Evolutionary conservation across 176 grass and related monocot genomes (phyloP).

Genomic region (Saccharum officinarum): DNA sequence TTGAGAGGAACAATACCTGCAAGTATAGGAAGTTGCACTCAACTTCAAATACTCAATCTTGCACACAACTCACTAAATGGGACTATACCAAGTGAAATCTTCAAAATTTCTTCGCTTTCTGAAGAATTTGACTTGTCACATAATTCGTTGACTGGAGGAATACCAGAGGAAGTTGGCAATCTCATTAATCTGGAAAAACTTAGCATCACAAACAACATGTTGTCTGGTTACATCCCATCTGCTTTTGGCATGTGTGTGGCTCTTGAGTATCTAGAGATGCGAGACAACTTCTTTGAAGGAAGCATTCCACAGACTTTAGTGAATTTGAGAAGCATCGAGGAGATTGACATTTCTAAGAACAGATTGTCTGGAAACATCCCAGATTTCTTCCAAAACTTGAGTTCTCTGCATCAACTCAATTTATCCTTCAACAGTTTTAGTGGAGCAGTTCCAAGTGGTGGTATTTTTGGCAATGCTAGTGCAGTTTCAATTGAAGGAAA

Average conservation of each 20-base stretch:
- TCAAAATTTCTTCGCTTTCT: slow-evolving; percentile 24
- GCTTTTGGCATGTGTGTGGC: slow-evolving; percentile 32
- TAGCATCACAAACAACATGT: slow-evolving; percentile 41
- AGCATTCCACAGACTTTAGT: slow-evolving; percentile 32
- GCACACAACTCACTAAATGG: slow-evolving; percentile 49
- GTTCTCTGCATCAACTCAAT: slow-evolving; percentile 31
- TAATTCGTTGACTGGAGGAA: slow-evolving; percentile 38
- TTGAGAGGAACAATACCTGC: slow-evolving; percentile 51
- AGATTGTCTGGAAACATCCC: slow-evolving; percentile 49
- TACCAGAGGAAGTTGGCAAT: slow-evolving; percentile 46
- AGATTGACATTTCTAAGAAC: slow-evolving; percentile 16
- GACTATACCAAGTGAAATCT: slow-evolving; percentile 39
- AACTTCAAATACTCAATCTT: slow-evolving; percentile 50
- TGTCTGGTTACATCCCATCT: slow-evolving; percentile 44
- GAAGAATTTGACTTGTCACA: slow-evolving; percentile 49
- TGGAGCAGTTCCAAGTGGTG: slow-evolving; percentile 29
- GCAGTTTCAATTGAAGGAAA: slow-evolving; percentile 44
- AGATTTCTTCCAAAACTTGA: slow-evolving; percentile 22
- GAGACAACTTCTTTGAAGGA: slow-evolving; percentile 51
- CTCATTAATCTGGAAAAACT: slow-evolving; percentile 36
- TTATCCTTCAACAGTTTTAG: slow-evolving; percentile 61
- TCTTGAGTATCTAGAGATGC: slow-evolving; percentile 47
- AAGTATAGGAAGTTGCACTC: slow-evolving; percentile 29
- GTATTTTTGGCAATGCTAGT: slow-evolving; percentile 28
- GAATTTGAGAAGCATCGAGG: too few species aligned